These are phyloP conservation scores for Globisporangium canariense DNA, from an alignment of 352 stramenopile species.

Conservation along the genomic window DNA sequence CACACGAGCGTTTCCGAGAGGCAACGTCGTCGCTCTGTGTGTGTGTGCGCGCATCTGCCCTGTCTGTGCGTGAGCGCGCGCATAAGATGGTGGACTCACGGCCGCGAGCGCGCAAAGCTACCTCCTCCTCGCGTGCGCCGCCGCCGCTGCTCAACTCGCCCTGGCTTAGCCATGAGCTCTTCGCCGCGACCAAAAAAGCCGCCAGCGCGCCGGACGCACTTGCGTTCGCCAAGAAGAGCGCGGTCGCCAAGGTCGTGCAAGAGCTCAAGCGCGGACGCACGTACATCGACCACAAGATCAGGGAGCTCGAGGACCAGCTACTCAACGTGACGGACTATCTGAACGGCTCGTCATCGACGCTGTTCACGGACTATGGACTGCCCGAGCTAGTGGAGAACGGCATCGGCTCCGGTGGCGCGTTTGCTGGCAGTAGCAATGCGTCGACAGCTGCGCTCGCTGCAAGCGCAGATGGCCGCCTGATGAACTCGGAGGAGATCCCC, in stretches of 20 bases:
- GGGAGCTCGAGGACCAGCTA: slow-evolving; percentile 58
- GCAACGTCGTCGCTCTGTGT: not conserved
- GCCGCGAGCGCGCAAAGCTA: not conserved
- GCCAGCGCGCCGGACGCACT: slow-evolving; percentile 48
- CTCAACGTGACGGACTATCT: slow-evolving; percentile 60
- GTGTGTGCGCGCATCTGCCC: not conserved
- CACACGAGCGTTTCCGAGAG: not conserved
- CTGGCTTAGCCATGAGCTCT: slow-evolving; percentile 71
- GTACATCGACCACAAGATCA: slow-evolving; percentile 54
- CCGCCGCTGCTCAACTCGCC: slow-evolving; percentile 38
- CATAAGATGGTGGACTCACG: slow-evolving; percentile 9
- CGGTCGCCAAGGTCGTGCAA: slow-evolving; percentile 50
- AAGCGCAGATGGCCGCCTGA: slow-evolving; percentile 8
- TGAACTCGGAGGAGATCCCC: slow-evolving; percentile 9
- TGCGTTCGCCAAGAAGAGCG: slow-evolving; percentile 42
- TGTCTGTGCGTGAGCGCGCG: not conserved
- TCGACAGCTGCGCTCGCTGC: not conserved
- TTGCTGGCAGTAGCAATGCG: not conserved
- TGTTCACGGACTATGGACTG: slow-evolving; percentile 34
- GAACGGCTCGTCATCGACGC: slow-evolving; percentile 32
- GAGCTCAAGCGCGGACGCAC: slow-evolving; percentile 62
- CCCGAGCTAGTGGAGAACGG: slow-evolving; percentile 10
- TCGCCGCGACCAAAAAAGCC: slow-evolving; percentile 47
- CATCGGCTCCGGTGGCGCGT: not conserved
- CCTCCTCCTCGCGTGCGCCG: slow-evolving; percentile 1